Conservation (phyloP, 345 rosid genomes). For the Eucalyptus grandis region DNA sequence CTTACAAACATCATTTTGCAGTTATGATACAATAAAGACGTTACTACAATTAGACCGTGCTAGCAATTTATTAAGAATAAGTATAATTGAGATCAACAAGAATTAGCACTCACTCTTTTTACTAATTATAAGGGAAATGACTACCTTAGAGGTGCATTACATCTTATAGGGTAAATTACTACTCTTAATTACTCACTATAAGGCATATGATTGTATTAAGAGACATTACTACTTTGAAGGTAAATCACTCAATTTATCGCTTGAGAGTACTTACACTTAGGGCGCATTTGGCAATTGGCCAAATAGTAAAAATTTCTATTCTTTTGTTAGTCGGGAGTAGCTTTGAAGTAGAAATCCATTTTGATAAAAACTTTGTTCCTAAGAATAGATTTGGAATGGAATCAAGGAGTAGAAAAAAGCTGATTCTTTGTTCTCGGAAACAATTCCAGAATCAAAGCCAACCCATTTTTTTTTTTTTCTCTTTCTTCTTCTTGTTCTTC, state of each 20-base stretch:
- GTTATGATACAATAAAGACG: neutral
- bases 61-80: neutral
- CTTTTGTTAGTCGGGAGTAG: no score
- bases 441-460: no score
- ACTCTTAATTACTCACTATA: neutral
- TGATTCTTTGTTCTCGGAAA: no score
- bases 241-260: neutral
- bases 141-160: neutral
- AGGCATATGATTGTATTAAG: neutral
- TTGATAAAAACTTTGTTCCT: no score
- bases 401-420: no score
- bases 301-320: no score
- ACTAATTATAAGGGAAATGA: neutral
- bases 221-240: neutral
- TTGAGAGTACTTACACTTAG: neutral
- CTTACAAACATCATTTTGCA: neutral
- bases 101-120: neutral
- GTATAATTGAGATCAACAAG: neutral
- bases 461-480: no score
- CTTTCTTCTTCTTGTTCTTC: no score
- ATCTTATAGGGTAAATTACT: neutral
- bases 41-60: neutral
- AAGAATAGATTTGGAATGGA: no score
- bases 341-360: no score
- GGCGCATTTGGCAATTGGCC: no score